These are phyloP conservation scores for Dalbergia cochinchinensis DNA, from an alignment of 306 rosid species.

Conservation along the genomic window DNA sequence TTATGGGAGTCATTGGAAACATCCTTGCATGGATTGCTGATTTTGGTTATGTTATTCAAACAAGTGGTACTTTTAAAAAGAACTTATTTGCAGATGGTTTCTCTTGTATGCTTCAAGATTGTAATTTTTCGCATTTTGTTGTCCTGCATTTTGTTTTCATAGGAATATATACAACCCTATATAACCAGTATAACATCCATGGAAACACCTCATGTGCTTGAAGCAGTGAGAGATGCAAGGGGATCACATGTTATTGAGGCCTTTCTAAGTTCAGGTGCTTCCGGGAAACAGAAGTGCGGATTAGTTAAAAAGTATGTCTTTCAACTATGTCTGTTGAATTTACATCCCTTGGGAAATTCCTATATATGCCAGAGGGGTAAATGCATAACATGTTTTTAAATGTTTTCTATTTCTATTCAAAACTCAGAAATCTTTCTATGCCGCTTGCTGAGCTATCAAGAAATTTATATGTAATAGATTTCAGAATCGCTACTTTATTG, in stretches of 20 bases:
- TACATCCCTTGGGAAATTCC: slow-evolving; percentile 29
- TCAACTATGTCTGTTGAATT: slow-evolving; percentile 43
- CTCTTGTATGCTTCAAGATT: slow-evolving; percentile 13
- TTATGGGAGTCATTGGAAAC: slow-evolving; percentile 18
- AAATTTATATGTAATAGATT: slow-evolving; percentile 30
- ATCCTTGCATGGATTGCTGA: background rate
- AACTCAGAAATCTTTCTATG: slow-evolving; percentile 14
- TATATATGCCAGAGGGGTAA: slow-evolving; percentile 18
- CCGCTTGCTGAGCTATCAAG: slow-evolving; percentile 29
- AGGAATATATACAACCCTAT: slow-evolving; percentile 81
- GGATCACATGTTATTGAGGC: slow-evolving; percentile 92
- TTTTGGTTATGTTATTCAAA: slow-evolving; percentile 16
- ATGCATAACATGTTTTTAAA: background rate
- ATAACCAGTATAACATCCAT: slow-evolving; percentile 70
- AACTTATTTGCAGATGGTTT: slow-evolving; percentile 24
- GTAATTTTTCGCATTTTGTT: slow-evolving; percentile 1
- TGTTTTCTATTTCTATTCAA: slow-evolving; percentile 26
- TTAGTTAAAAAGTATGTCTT: slow-evolving; percentile 70
- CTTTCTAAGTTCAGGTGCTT: slow-evolving; percentile 77
- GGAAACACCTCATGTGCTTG: slow-evolving; percentile 68
- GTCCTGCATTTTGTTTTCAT: slow-evolving; percentile 40
- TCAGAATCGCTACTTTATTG: slow-evolving; percentile 12
- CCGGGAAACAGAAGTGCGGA: slow-evolving; percentile 75
- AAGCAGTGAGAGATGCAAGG: slow-evolving; percentile 67
- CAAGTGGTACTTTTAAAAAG: slow-evolving; percentile 7